Conservation (phyloP, 1,284 basidiomycete species). For the Malassezia pachydermatis region DNA sequence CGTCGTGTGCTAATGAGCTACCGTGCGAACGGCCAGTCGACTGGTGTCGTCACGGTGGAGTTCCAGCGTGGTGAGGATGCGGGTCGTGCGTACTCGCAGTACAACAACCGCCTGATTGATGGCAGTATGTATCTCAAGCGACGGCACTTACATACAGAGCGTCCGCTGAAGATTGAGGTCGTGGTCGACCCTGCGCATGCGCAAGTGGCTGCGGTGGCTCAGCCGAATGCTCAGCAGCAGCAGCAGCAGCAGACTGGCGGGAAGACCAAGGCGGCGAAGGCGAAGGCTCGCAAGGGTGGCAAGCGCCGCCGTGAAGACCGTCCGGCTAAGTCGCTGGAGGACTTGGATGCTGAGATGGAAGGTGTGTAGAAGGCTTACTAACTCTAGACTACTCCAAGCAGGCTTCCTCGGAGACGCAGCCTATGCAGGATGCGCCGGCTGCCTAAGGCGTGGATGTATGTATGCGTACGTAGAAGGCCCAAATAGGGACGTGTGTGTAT, state of each 20-base stretch:
- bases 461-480: too few species aligned
- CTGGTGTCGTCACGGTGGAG: slow-evolving; percentile 75
- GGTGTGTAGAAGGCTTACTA: slow-evolving; percentile 15
- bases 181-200: slow-evolving; percentile 71
- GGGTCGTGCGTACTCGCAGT: slow-evolving; percentile 79
- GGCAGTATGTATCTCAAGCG: slow-evolving; percentile 54
- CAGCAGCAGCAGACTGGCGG: slow-evolving; percentile 53
- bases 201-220: slow-evolving; percentile 56
- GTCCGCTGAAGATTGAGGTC: slow-evolving; percentile 96
- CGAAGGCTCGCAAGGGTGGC: slow-evolving; percentile 53
- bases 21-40: slow-evolving; percentile 72
- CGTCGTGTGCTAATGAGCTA: slow-evolving; percentile 74
- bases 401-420: slow-evolving; percentile 17
- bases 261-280: slow-evolving; percentile 57
- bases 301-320: slow-evolving; percentile 46
- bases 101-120: slow-evolving; percentile 98
- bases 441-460: slow-evolving; percentile 3
- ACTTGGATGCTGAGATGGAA: slow-evolving; percentile 58
- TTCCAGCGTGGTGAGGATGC: slow-evolving; percentile 82
- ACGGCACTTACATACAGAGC: slow-evolving; percentile 51
- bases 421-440: slow-evolving; percentile 13
- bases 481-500: too few species aligned
- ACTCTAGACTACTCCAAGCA: slow-evolving; percentile 32
- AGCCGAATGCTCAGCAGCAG: background rate
- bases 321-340: slow-evolving; percentile 54